These are phyloP conservation scores for Curvularia sp. DNA, from an alignment of 2,329 filamentous ascomycete species.

Conservation along the genomic window DNA sequence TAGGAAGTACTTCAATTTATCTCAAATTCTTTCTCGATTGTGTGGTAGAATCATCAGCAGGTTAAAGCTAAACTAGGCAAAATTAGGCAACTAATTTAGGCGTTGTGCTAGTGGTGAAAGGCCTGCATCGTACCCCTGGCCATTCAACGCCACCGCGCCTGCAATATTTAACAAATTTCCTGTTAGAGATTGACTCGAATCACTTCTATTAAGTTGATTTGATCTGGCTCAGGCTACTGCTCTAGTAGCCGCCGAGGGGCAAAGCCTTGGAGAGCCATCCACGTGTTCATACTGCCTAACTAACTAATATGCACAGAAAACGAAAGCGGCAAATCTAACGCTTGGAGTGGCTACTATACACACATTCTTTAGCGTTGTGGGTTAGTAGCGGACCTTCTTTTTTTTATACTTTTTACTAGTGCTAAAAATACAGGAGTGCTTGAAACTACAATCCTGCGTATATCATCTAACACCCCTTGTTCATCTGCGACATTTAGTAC, in stretches of 20 bases:
- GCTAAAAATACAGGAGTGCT: constrained; percentile 5
- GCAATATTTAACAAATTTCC: too few relatives aligned
- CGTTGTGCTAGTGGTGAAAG: not conserved
- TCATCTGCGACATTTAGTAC: not conserved
- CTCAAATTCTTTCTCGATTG: not conserved
- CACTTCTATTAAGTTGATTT: too few relatives aligned
- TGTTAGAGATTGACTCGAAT: too few relatives aligned
- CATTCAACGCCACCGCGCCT: not conserved
- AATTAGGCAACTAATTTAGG: not conserved
- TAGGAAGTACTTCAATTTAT: not conserved
- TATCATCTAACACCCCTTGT: constrained; percentile 9
- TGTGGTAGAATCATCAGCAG: not conserved
- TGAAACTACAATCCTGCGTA: constrained; percentile 7
- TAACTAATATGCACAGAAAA: not conserved
- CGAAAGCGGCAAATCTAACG: not conserved
- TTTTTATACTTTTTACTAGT: constrained; percentile 6
- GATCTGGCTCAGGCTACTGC: too few relatives aligned
- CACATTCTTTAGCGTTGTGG: constrained; percentile 2
- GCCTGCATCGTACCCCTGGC: not conserved
- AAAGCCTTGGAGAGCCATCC: not conserved
- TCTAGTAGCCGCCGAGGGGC: not conserved
- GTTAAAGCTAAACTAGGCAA: not conserved
- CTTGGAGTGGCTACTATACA: not conserved
- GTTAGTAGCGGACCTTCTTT: constrained; percentile 14
- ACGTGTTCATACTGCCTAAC: not conserved